These are phyloP conservation scores for Cucurbita moschata DNA, from an alignment of 306 rosid genomes.

Conservation along the genomic window DNA sequence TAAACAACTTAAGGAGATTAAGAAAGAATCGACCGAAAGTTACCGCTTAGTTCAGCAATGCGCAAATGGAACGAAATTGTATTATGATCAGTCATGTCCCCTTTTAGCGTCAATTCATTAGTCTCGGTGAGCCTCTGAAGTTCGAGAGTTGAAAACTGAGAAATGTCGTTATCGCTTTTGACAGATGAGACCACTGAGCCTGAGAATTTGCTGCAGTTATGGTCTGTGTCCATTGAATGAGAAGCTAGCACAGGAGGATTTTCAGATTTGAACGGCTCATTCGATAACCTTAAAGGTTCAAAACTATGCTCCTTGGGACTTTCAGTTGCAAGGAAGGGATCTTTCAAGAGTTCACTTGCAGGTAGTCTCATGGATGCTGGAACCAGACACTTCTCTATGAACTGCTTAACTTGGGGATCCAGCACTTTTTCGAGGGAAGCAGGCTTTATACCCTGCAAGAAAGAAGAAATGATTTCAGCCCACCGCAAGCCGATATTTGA, in stretches of 20 bases:
- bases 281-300: constrained; percentile 9
- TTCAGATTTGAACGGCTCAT: constrained; percentile 13
- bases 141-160: constrained; percentile 26
- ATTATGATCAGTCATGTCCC: constrained; percentile 33
- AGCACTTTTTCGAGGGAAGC: constrained; percentile 59
- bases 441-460: constrained; percentile 71
- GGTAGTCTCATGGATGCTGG: constrained; percentile 57
- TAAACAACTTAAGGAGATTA: background rate
- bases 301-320: constrained; percentile 17
- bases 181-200: constrained; percentile 15
- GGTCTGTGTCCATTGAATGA: constrained; percentile 51
- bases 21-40: background rate
- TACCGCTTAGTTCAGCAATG: constrained; percentile 48
- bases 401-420: constrained; percentile 53
- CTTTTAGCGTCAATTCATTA: constrained; percentile 49
- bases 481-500: too few relatives aligned
- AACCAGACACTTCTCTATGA: constrained; percentile 81
- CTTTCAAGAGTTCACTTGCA: constrained; percentile 66
- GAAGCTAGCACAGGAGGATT: constrained; percentile 23
- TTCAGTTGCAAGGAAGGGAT: constrained; percentile 63
- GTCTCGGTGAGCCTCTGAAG: constrained; percentile 24
- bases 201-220: constrained; percentile 25
- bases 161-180: constrained; percentile 15
- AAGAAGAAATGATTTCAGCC: background rate
- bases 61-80: constrained; percentile 40